These are phyloP conservation scores for Magnaporthiopsis poae DNA, from an alignment of 2,329 filamentous ascomycete species.

Conservation along the genomic window DNA sequence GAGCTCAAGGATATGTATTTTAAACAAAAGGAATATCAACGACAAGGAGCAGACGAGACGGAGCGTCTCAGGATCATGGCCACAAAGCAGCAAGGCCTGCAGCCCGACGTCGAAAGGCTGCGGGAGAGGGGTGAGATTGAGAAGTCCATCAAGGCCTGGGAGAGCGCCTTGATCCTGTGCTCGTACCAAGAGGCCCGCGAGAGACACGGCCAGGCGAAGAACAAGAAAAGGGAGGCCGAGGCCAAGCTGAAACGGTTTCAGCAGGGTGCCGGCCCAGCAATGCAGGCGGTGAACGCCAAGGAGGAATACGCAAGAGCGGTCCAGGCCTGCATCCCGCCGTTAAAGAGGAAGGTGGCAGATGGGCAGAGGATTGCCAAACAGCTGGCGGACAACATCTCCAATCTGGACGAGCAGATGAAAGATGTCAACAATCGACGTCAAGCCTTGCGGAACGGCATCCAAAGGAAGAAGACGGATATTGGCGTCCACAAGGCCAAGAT, in stretches of 20 bases:
- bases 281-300: constrained; percentile 61
- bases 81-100: constrained; percentile 61
- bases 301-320: constrained; percentile 54
- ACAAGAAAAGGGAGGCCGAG: constrained; percentile 42
- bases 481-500: constrained; percentile 46
- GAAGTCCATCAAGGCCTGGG: constrained; percentile 53
- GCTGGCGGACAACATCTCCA: constrained; percentile 31
- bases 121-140: constrained; percentile 63
- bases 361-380: constrained; percentile 13
- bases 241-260: constrained; percentile 51
- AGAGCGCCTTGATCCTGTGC: constrained; percentile 55
- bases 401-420: constrained; percentile 29
- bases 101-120: constrained; percentile 74
- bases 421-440: constrained; percentile 40
- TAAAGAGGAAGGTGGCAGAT: constrained; percentile 40
- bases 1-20: constrained; percentile 61
- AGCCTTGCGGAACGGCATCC: constrained; percentile 41
- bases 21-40: constrained; percentile 55
- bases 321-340: constrained; percentile 42
- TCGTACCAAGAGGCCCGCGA: constrained; percentile 49
- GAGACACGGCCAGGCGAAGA: constrained; percentile 42
- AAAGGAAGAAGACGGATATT: constrained; percentile 42
- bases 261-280: constrained; percentile 50
- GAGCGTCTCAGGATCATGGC: constrained; percentile 60
- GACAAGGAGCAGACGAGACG: constrained; percentile 46